Percentiles rank a stretch among this genome's conserved stretches.
Evolutionary conservation across 768 basidiomycete genomes (phyloP).

Genomic region (Calvatia gigantea): DNA sequence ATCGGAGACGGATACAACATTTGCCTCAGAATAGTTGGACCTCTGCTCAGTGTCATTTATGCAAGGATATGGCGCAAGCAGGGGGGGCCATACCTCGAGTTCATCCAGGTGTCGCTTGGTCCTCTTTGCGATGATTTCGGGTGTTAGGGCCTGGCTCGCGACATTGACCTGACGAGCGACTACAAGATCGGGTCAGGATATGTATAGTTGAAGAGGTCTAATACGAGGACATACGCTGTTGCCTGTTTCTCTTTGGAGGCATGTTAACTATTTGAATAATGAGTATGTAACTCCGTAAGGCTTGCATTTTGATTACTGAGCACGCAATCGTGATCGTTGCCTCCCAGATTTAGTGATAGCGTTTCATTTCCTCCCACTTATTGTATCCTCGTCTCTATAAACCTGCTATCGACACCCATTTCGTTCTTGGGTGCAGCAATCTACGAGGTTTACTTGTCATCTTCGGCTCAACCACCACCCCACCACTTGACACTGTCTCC

Average conservation of each 20-base stretch:
- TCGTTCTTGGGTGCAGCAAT: too few relatives aligned
- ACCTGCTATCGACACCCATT: background rate
- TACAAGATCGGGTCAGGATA: constrained; percentile 17
- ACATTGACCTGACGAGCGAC: constrained; percentile 50
- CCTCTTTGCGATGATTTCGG: constrained; percentile 72
- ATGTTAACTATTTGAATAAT: constrained; percentile 24
- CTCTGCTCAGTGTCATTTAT: constrained; percentile 38
- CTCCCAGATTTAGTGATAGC: constrained; percentile 4
- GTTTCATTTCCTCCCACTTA: background rate
- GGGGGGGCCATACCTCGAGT: constrained; percentile 67
- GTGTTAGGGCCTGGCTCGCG: constrained; percentile 40
- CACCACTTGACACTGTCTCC: too few relatives aligned
- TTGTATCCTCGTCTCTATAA: background rate
- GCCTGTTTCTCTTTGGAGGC: constrained; percentile 46
- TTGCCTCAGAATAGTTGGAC: constrained; percentile 70
- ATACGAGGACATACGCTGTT: constrained; percentile 40
- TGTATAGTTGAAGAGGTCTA: background rate
- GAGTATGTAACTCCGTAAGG: constrained; percentile 1
- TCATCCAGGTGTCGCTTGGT: constrained; percentile 79
- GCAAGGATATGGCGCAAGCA: constrained; percentile 1
- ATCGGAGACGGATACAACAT: constrained; percentile 41
- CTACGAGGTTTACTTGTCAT: too few relatives aligned
- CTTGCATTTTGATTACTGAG: constrained; percentile 10
- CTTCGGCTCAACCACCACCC: background rate
- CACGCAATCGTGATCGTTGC: constrained; percentile 25